A percentile compares a stretch with the other conserved stretches of the same genome.
Conservation (phyloP, 208 protist genomes). For the Entamoeba moshkovskii region DNA sequence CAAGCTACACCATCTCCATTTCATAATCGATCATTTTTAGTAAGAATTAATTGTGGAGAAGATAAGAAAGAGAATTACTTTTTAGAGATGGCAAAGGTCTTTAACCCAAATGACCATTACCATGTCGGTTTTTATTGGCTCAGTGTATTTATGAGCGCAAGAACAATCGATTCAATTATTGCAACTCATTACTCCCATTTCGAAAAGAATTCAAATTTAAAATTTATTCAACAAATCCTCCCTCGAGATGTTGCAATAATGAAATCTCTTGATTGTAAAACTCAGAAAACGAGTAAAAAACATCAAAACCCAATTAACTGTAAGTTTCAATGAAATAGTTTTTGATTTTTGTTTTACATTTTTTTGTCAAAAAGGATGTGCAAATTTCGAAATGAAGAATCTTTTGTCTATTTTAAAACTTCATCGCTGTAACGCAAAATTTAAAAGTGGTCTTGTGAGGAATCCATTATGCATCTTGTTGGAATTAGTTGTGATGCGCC, state of each 20-base stretch:
- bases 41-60: not conserved
- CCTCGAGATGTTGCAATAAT: not conserved
- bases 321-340: slow-evolving; percentile 1
- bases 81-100: not conserved
- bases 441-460: no score
- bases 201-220: not conserved
- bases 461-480: no score
- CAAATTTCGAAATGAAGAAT: no score
- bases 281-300: not conserved
- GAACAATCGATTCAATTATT: not conserved
- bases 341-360: no score
- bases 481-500: no score
- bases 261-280: not conserved
- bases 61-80: not conserved
- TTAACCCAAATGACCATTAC: not conserved
- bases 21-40: not conserved
- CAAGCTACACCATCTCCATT: not conserved
- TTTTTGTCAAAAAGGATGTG: no score
- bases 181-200: not conserved
- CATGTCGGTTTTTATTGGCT: not conserved
- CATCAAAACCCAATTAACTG: slow-evolving; percentile 5
- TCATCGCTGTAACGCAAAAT: no score
- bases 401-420: no score
- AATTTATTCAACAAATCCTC: not conserved
- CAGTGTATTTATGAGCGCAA: not conserved